Percentiles rank a stretch among this genome's conserved stretches.
Conservation (phyloP, 2,329 filamentous ascomycete species). For the Fusarium sp. region DNA sequence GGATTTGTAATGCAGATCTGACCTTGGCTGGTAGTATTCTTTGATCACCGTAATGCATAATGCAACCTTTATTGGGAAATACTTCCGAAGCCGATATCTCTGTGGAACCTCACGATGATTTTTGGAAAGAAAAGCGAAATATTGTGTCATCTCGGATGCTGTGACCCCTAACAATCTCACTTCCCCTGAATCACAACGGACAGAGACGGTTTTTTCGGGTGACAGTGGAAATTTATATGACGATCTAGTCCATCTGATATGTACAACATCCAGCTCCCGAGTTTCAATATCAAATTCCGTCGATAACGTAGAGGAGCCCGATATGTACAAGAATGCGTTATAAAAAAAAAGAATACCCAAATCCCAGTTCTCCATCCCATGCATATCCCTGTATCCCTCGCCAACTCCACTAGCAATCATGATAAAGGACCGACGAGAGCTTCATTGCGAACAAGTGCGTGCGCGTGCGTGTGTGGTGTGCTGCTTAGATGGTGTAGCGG, state of each 20-base stretch:
- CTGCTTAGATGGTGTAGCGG: constrained; percentile 37
- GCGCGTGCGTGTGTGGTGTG: not conserved
- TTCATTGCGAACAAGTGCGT: not conserved
- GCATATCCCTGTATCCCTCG: not conserved
- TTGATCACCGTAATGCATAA: not conserved
- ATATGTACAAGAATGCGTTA: not conserved
- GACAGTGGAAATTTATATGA: not conserved
- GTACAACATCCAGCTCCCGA: constrained; percentile 3
- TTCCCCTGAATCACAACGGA: not conserved
- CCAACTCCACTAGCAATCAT: constrained; percentile 1
- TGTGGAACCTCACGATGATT: not conserved
- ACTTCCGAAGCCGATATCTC: not conserved
- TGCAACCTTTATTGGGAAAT: not conserved
- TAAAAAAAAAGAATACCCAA: constrained; percentile 1
- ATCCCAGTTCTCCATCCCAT: constrained; percentile 3
- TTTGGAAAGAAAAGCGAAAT: not conserved
- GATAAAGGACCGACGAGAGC: constrained; percentile 2
- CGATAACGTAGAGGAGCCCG: constrained; percentile 5
- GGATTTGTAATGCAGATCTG: constrained; percentile 1
- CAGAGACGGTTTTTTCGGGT: not conserved
- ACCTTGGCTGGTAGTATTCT: constrained; percentile 1
- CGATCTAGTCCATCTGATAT: not conserved
- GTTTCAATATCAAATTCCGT: constrained; percentile 7
- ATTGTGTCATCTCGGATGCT: not conserved
- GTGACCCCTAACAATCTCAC: not conserved